Percentiles rank a stretch among this genome's conserved stretches.
These are phyloP conservation scores for Lactarius sanguifluus DNA, from an alignment of 768 basidiomycete species.

Conservation along the genomic window DNA sequence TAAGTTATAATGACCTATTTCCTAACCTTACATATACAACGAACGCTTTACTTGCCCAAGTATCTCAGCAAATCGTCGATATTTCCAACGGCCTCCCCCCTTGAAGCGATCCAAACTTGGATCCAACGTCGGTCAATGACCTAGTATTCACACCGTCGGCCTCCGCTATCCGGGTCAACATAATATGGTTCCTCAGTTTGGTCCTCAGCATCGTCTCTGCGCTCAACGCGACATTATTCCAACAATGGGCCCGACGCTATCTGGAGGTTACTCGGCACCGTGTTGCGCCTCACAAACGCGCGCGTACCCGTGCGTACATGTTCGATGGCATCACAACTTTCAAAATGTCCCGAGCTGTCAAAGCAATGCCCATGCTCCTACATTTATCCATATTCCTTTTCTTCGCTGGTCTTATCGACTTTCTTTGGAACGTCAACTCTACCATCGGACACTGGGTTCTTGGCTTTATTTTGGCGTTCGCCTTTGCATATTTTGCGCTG, in stretches of 20 bases:
- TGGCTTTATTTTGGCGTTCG: neutral
- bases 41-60: neutral
- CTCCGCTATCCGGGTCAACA: neutral
- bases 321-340: neutral
- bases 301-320: neutral
- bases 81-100: neutral
- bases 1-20: neutral
- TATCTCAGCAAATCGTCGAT: neutral
- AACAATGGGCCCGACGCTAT: neutral
- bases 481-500: neutral
- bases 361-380: neutral
- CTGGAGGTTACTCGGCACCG: neutral
- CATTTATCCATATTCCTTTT: neutral
- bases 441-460: neutral
- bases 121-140: too few species aligned
- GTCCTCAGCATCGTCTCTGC: neutral
- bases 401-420: neutral
- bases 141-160: too few species aligned
- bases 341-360: neutral
- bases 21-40: neutral
- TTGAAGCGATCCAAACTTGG: too few species aligned
- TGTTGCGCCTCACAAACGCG: neutral
- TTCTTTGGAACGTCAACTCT: neutral
- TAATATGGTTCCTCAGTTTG: slow-evolving; percentile 6
- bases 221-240: neutral